Percentiles rank a stretch among this genome's conserved stretches.
phyloP scores from a whole-genome alignment of 257 asterid species.

The Scutellaria baicalensis region DNA sequence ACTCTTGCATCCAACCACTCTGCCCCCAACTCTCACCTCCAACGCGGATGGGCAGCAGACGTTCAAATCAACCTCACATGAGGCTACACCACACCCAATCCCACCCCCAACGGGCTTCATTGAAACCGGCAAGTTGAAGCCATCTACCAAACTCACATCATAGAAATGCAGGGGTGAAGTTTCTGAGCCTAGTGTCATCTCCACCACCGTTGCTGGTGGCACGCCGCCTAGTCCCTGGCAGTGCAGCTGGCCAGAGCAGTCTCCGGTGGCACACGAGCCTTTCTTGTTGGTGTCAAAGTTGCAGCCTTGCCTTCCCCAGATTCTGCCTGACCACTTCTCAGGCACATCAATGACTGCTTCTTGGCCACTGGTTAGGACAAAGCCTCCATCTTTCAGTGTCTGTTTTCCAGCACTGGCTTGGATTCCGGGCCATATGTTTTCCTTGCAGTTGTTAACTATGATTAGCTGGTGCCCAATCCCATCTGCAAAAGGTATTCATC shows the following conservation, averaged over 20 bases:
- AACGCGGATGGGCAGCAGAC: conserved; percentile 82
- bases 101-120: conserved; percentile 95
- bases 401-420: conserved; percentile 70
- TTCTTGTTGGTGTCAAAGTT: conserved; percentile 38
- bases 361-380: conserved; percentile 49
- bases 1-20: conserved; percentile 86
- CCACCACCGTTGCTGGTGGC: conserved; percentile 96
- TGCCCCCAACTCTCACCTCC: conserved; percentile 60
- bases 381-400: conserved; percentile 65
- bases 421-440: conserved; percentile 84
- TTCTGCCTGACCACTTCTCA: conserved; percentile 80
- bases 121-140: conserved; percentile 82
- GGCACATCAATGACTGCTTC: conserved; percentile 62
- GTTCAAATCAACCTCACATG: conserved; percentile 73
- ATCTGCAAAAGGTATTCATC: conserved; percentile 35
- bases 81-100: conserved; percentile 79
- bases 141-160: conserved; percentile 85
- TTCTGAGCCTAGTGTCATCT: conserved; percentile 79
- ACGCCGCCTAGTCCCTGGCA: conserved; percentile 70
- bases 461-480: conserved; percentile 61
- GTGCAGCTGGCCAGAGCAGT: conserved; percentile 54
- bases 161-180: conserved; percentile 75
- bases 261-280: conserved; percentile 83
- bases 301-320: conserved; percentile 83
- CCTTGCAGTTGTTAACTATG: conserved; percentile 81